Conservation (phyloP, 345 rosid genomes). For the Raphanus sativus region DNA sequence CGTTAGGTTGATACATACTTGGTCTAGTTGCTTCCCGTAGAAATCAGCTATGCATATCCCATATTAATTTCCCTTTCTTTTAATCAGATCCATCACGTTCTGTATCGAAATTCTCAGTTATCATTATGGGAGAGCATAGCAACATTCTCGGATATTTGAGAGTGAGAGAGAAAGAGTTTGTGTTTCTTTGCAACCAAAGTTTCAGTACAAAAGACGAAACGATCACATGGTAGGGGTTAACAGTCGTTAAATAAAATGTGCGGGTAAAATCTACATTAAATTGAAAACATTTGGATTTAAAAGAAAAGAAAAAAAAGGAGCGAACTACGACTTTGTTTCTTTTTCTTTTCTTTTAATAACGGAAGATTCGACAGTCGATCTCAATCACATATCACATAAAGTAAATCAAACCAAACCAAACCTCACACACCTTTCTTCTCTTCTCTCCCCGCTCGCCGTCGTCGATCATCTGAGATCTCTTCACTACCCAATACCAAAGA, state of each 20-base stretch:
- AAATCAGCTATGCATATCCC: not conserved
- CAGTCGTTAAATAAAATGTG: not conserved
- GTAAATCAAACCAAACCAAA: constrained; percentile 16
- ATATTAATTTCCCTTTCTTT: not conserved
- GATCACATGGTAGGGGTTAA: not conserved
- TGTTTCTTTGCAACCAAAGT: too few species aligned
- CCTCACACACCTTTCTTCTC: not conserved
- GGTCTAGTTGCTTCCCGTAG: not conserved
- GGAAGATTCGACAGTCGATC: constrained; percentile 27
- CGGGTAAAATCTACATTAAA: not conserved
- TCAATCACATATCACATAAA: not conserved
- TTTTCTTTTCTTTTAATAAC: not conserved
- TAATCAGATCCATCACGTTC: not conserved
- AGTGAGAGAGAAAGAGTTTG: too few species aligned
- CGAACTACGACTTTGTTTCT: not conserved
- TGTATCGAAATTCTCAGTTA: not conserved
- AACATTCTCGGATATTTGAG: too few species aligned
- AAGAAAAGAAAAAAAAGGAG: not conserved
- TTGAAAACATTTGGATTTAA: not conserved
- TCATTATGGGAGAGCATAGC: not conserved
- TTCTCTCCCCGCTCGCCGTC: constrained; percentile 24
- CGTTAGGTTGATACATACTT: not conserved
- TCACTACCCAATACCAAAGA: constrained; percentile 30
- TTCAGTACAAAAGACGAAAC: too few species aligned
- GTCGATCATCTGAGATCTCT: constrained; percentile 32